Percentiles rank a stretch among this genome's conserved stretches.
phyloP scores from a whole-genome alignment of 83 land plant genomes.

The Diphasiastrum complanatum region DNA sequence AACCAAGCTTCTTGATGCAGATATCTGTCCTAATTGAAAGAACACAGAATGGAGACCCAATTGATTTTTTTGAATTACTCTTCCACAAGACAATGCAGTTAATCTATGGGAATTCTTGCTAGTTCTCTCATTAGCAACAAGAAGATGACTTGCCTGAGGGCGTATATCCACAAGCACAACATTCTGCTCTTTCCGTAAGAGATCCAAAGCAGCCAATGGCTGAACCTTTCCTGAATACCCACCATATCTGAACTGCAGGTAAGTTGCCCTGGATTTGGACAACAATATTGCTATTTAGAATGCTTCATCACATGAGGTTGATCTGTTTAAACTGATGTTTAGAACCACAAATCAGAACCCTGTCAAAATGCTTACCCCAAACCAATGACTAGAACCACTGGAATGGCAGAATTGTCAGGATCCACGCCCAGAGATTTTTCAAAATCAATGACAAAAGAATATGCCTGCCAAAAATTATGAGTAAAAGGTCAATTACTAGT shows the following conservation, averaged over 20 bases:
- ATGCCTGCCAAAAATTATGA: conserved; percentile 17
- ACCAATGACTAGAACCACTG: conserved; percentile 30
- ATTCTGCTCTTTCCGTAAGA: conserved; percentile 26
- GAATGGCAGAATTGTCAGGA: conserved; percentile 36
- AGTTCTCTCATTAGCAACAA: no score
- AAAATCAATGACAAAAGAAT: conserved; percentile 10
- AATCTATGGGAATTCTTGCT: no score
- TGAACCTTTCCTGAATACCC: conserved; percentile 37
- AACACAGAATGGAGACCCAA: no score
- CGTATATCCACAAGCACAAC: conserved; percentile 34
- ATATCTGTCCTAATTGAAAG: no score
- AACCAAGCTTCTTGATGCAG: no score
- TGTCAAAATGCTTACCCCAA: conserved; percentile 24
- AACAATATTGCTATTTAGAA: no score
- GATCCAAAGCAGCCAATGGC: conserved; percentile 23
- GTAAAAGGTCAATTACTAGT: background rate
- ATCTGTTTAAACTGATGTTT: no score
- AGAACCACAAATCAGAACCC: no score
- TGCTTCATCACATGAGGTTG: no score
- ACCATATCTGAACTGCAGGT: conserved; percentile 28
- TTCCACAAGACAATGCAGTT: no score
- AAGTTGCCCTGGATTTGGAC: conserved; percentile 20
- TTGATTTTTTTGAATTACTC: no score
- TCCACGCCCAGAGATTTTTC: conserved; percentile 32
- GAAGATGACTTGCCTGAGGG: conserved; percentile 36